Conservation (phyloP, 495 filamentous ascomycete genomes). For the Penicillium macrosclerotiorum region DNA sequence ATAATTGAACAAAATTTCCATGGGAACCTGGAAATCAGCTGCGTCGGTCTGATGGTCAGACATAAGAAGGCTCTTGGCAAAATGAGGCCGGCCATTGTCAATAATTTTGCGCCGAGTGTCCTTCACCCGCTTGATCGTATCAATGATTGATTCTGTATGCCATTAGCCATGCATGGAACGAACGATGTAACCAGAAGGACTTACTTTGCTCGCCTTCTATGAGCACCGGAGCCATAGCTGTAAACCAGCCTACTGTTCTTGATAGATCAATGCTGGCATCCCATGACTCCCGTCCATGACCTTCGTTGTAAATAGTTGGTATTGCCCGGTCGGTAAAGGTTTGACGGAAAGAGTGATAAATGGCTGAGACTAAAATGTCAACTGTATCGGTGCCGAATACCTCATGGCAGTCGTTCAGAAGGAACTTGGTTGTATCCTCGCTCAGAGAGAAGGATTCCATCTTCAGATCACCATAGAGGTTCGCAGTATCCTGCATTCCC, state of each 20-base stretch:
- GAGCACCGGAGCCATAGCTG: constrained; percentile 50
- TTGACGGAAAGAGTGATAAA: constrained; percentile 48
- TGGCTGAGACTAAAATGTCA: constrained; percentile 51
- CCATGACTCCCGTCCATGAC: constrained; percentile 56
- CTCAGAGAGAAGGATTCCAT: constrained; percentile 45
- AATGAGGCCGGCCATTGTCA: constrained; percentile 45
- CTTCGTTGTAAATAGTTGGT: constrained; percentile 56
- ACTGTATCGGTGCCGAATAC: constrained; percentile 51
- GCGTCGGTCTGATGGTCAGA: constrained; percentile 37
- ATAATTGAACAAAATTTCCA: constrained; percentile 72
- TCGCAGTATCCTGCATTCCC: constrained; percentile 48
- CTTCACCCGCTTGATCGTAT: constrained; percentile 46
- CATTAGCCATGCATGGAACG: no score
- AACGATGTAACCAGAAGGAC: constrained; percentile 1
- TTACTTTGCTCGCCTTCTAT: constrained; percentile 31
- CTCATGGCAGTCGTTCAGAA: constrained; percentile 43
- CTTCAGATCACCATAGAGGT: constrained; percentile 49
- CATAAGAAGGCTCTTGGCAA: constrained; percentile 50
- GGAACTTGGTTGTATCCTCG: constrained; percentile 39
- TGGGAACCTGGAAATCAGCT: constrained; percentile 50
- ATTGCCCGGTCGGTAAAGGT: constrained; percentile 51
- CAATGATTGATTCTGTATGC: constrained; percentile 25
- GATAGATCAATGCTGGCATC: constrained; percentile 51
- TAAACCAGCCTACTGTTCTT: constrained; percentile 62
- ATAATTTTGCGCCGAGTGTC: constrained; percentile 41